Evolutionary conservation across 2,329 filamentous ascomycete species (phyloP), one percentile per base, ranked within the genome.

Genomic region (Alternaria postmessia): DNA sequence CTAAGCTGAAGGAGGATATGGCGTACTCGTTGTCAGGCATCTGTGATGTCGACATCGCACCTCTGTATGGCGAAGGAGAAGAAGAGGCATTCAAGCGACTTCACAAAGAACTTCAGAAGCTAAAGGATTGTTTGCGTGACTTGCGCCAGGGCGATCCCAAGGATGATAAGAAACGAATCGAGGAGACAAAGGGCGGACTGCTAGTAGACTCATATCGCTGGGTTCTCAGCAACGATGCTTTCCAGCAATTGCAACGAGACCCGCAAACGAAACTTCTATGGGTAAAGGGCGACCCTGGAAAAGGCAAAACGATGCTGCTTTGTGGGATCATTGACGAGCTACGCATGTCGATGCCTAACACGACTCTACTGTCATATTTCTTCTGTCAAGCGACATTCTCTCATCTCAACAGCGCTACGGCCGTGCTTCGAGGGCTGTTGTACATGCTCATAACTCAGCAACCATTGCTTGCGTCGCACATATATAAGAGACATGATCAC

Each of bases 281-380:
- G 24, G 24, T 26, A 7, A 26, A 26, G 24, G 24, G 24, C 0
- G 24, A 26, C 0, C 24, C 24, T 26, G 24, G 24, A 0, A 26
- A 26, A 1, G 24, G 24, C 24, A 26, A 26, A 1, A 26, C 24
- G 0, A 26, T 26, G 24, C 24, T 26, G 0, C 24, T 26, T 0
- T 26, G 24, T 1, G 24, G 24, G 0, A 2, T 26, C 24, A 26
- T 26, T 0, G 6, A 26, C 24, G 24, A 26, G 24, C 24, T 26
- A 26, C 0, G 24, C 24, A 26, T 0, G 0, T 26, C 24, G 0
- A 26, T 26, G 6, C 24, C 24, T 0, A 24, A 5, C 0, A 7
- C 6, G 2, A 2, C 24, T 26, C 6, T 26, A 7, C 0, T 26
- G 24, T 26, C 24, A 1, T 26, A 2, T 0, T 26, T 26, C 0